Conservation (phyloP, 495 filamentous ascomycete genomes). For the Hypomontagnella monticulosa region DNA sequence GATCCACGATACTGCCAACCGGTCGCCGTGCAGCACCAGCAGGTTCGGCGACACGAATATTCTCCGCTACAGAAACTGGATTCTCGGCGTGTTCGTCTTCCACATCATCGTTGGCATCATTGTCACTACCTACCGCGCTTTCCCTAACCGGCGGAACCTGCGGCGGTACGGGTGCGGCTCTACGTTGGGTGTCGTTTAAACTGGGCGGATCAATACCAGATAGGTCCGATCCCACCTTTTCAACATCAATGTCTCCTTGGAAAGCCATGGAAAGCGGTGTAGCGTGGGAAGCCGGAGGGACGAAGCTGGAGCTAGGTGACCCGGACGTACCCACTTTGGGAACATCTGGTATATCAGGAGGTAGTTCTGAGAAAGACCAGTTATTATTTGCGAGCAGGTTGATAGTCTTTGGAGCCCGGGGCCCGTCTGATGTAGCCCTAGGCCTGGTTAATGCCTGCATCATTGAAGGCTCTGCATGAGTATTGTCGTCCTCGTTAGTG, state of each 20-base stretch:
- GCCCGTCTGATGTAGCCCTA: constrained; percentile 61
- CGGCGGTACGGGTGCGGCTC: neutral
- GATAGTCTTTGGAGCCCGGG: constrained; percentile 42
- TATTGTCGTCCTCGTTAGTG: constrained; percentile 1
- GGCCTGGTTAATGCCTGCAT: constrained; percentile 22
- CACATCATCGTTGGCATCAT: neutral
- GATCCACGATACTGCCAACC: constrained; percentile 47
- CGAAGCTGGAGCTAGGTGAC: neutral
- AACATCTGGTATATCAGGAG: constrained; percentile 18
- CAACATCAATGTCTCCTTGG: neutral
- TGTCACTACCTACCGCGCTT: neutral
- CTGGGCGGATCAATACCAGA: neutral
- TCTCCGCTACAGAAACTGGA: neutral
- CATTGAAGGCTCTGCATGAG: constrained; percentile 14
- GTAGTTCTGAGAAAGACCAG: constrained; percentile 56
- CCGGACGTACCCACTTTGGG: neutral
- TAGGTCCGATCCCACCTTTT: neutral
- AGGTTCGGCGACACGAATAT: constrained; percentile 14
- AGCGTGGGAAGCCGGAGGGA: neutral
- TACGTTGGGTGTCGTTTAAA: neutral
- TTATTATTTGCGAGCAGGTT: constrained; percentile 60
- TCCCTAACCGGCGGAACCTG: constrained; percentile 1
- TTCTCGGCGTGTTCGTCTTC: neutral
- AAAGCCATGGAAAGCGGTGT: neutral
- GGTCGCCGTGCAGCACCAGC: constrained; percentile 26